Percentiles rank a stretch among this genome's conserved stretches.
phyloP scores from a whole-genome alignment of 2,329 filamentous ascomycete genomes.

The Fusarium verrucosum region DNA sequence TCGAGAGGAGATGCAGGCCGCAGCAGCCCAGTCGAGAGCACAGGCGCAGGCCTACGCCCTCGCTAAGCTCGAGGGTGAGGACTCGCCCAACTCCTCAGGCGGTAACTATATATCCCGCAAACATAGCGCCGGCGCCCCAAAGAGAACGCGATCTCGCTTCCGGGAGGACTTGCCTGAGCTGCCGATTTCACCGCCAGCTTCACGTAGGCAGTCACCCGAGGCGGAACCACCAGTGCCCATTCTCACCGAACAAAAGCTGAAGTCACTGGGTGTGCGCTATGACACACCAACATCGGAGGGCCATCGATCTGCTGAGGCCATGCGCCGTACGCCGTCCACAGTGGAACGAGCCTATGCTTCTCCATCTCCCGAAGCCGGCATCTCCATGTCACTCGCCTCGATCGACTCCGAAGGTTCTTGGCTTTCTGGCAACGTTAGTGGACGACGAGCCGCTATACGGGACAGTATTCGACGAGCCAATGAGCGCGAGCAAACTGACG shows the following conservation, averaged over 20 bases:
- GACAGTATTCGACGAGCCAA: slow-evolving; percentile 50
- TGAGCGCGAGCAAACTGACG: slow-evolving; percentile 41
- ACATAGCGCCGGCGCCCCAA: slow-evolving; percentile 63
- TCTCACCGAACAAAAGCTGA: slow-evolving; percentile 44
- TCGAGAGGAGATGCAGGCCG: slow-evolving; percentile 78
- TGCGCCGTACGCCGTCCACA: slow-evolving; percentile 33
- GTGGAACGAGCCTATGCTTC: slow-evolving; percentile 40
- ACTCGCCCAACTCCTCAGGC: slow-evolving; percentile 31
- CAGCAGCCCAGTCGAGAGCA: slow-evolving; percentile 43
- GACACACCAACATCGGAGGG: slow-evolving; percentile 59
- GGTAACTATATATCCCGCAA: slow-evolving; percentile 47
- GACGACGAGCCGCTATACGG: slow-evolving; percentile 58
- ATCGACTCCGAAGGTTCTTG: slow-evolving; percentile 96
- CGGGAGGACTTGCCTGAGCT: slow-evolving; percentile 90
- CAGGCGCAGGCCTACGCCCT: slow-evolving; percentile 48
- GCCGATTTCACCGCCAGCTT: slow-evolving; percentile 85
- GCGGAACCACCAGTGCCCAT: slow-evolving; percentile 57
- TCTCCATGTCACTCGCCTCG: slow-evolving; percentile 89
- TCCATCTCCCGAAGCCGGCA: slow-evolving; percentile 66
- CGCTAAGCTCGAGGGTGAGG: slow-evolving; percentile 50
- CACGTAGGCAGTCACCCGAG: slow-evolving; percentile 81
- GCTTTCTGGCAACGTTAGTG: slow-evolving; percentile 79
- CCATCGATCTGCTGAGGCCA: slow-evolving; percentile 51
- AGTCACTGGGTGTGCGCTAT: slow-evolving; percentile 49
- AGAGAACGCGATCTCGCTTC: slow-evolving; percentile 89